phyloP scores from a whole-genome alignment of 306 rosid species.

The Urtica urens region DNA sequence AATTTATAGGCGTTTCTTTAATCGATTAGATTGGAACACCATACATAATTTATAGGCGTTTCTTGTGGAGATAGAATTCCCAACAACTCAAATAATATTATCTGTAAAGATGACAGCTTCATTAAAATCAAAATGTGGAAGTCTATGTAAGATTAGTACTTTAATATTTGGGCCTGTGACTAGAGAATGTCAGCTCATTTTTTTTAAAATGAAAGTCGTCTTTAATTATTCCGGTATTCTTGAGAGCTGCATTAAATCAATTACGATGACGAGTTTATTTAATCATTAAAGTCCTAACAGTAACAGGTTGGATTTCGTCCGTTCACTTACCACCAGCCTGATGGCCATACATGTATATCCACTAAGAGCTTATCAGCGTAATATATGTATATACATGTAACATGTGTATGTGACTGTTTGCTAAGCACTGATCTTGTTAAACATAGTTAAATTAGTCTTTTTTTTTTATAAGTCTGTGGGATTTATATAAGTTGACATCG shows the following conservation, averaged over 20 bases:
- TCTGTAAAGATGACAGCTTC: slow-evolving; percentile 30
- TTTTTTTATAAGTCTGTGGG: too few species aligned
- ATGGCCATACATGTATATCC: neutral
- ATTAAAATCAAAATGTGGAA: slow-evolving; percentile 16
- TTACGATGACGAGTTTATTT: slow-evolving; percentile 6
- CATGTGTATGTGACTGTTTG: neutral
- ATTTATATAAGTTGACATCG: neutral
- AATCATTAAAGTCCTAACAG: slow-evolving; percentile 14
- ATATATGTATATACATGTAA: neutral
- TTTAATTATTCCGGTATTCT: slow-evolving; percentile 6
- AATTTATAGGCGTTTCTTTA: slow-evolving; percentile 10
- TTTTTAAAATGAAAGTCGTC: slow-evolving; percentile 5
- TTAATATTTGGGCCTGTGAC: slow-evolving; percentile 20
- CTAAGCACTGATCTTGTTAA: neutral
- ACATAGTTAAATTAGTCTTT: too few species aligned
- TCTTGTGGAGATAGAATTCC: slow-evolving; percentile 12
- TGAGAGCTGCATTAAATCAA: slow-evolving; percentile 15
- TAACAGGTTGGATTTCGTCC: slow-evolving; percentile 1
- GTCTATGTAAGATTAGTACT: slow-evolving; percentile 9
- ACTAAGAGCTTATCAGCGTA: neutral
- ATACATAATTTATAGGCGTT: slow-evolving; percentile 8
- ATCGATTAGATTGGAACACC: neutral
- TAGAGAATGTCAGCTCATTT: slow-evolving; percentile 12
- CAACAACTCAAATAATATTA: slow-evolving; percentile 13
- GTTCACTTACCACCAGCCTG: neutral